Evolutionary conservation across 1,284 basidiomycete genomes (phyloP).

Genomic region (Puccinia horiana): DNA sequence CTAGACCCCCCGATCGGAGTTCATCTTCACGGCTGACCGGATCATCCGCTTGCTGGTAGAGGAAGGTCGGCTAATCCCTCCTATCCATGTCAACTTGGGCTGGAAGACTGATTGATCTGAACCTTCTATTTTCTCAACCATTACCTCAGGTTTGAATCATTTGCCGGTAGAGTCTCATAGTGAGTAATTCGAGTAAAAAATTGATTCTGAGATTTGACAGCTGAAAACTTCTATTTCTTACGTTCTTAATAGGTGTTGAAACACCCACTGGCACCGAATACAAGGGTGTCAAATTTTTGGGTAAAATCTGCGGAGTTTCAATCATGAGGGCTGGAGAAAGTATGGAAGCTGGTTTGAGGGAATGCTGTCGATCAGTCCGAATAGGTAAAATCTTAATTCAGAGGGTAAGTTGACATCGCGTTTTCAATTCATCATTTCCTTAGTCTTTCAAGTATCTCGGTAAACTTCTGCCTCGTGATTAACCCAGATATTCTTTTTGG

Average conservation of each 20-base stretch:
- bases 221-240: conserved; percentile 72
- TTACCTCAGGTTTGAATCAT: conserved; percentile 76
- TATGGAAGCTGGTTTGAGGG: conserved; percentile 72
- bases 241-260: conserved; percentile 56
- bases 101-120: background rate
- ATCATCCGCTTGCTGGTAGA: conserved; percentile 67
- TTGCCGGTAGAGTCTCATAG: conserved; percentile 82
- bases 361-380: conserved; percentile 77
- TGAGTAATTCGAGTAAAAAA: conserved; percentile 15
- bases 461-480: too few species aligned
- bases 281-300: conserved; percentile 85
- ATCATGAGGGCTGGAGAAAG: conserved; percentile 68
- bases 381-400: conserved; percentile 94
- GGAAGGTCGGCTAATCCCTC: conserved; percentile 60
- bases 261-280: conserved; percentile 72
- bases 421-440: background rate
- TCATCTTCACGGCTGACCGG: conserved; percentile 70
- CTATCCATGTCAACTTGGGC: background rate
- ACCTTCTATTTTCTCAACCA: background rate
- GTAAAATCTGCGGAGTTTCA: conserved; percentile 90
- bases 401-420: conserved; percentile 64
- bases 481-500: conserved; percentile 21
- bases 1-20: conserved; percentile 72
- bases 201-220: conserved; percentile 33
- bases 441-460: too few species aligned